phyloP scores from a whole-genome alignment of 1,284 basidiomycete genomes.

The Apiotrichum mycotoxinovorans region DNA sequence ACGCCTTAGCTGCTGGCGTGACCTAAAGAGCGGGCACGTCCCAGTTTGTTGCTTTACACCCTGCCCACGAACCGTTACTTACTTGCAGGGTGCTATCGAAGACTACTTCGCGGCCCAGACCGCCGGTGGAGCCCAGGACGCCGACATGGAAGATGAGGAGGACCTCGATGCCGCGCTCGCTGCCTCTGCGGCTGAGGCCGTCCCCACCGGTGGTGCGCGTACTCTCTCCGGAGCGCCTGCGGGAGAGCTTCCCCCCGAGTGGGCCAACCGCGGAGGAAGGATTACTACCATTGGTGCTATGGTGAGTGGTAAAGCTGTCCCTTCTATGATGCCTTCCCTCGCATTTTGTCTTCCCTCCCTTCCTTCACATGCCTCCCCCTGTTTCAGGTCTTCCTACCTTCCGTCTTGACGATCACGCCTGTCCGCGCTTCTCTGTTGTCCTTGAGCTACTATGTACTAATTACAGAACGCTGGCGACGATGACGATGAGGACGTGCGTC shows the following conservation, averaged over 20 bases:
- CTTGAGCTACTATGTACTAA: no score
- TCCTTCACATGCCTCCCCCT: no score
- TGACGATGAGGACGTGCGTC: constrained; percentile 23
- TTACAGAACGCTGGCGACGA: constrained; percentile 19
- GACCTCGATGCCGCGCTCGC: constrained; percentile 22
- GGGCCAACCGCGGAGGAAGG: constrained; percentile 31
- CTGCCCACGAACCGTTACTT: not conserved
- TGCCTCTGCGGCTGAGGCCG: constrained; percentile 6
- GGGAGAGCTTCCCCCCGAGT: constrained; percentile 38
- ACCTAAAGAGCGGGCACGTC: not conserved
- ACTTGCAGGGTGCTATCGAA: constrained; percentile 42
- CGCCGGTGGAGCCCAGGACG: constrained; percentile 17
- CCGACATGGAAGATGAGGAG: constrained; percentile 27
- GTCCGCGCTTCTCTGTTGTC: no score
- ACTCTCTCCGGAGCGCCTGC: constrained; percentile 34
- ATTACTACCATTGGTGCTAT: constrained; percentile 26
- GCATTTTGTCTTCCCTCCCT: not conserved
- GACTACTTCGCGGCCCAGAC: constrained; percentile 45
- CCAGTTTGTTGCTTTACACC: not conserved
- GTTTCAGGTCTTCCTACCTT: no score
- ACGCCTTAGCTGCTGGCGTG: not conserved
- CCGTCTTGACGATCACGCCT: not conserved
- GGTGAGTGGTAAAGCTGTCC: constrained; percentile 11
- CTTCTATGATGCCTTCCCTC: not conserved
- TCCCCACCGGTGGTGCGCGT: constrained; percentile 19